Percentiles rank a stretch among this genome's conserved stretches.
phyloP scores from a whole-genome alignment of 1,139 yeast genomes.

The Candida sojae region DNA sequence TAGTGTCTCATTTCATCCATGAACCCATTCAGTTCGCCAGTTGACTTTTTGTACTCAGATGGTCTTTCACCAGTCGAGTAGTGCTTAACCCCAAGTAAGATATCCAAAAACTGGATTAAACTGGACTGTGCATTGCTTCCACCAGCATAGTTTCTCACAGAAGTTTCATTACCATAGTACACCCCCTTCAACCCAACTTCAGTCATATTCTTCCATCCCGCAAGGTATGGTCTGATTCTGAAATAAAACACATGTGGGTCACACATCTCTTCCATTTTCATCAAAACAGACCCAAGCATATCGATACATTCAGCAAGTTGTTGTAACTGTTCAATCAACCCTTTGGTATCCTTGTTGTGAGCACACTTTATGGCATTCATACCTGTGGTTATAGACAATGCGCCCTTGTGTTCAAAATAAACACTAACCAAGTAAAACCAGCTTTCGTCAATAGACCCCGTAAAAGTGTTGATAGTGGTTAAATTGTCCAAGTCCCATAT shows the following conservation, averaged over 20 bases:
- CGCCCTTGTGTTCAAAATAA: constrained; percentile 81
- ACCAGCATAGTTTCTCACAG: constrained; percentile 69
- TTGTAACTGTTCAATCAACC: constrained; percentile 53
- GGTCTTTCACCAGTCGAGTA: constrained; percentile 71
- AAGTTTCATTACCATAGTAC: constrained; percentile 66
- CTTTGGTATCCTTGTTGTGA: constrained; percentile 29
- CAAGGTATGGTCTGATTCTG: constrained; percentile 83
- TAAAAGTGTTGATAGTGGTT: constrained; percentile 80
- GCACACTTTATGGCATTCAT: constrained; percentile 40
- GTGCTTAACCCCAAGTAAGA: constrained; percentile 74
- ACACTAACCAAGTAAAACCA: constrained; percentile 94
- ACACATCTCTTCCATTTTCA: constrained; percentile 91
- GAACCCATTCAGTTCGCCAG: constrained; percentile 46
- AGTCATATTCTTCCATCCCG: constrained; percentile 94
- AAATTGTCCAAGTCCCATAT: constrained; percentile 62
- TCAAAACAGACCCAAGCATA: constrained; percentile 68
- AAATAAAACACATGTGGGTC: constrained; percentile 91
- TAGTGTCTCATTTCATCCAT: constrained; percentile 82
- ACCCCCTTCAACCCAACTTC: constrained; percentile 88
- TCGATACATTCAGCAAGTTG: constrained; percentile 76
- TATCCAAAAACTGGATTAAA: constrained; percentile 81
- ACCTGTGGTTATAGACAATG: constrained; percentile 64
- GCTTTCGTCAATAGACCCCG: constrained; percentile 88
- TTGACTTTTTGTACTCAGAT: constrained; percentile 25
- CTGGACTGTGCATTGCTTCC: constrained; percentile 96